Evolutionary conservation across 2,329 filamentous ascomycete species (phyloP).

Genomic region (Venturia pyrina): DNA sequence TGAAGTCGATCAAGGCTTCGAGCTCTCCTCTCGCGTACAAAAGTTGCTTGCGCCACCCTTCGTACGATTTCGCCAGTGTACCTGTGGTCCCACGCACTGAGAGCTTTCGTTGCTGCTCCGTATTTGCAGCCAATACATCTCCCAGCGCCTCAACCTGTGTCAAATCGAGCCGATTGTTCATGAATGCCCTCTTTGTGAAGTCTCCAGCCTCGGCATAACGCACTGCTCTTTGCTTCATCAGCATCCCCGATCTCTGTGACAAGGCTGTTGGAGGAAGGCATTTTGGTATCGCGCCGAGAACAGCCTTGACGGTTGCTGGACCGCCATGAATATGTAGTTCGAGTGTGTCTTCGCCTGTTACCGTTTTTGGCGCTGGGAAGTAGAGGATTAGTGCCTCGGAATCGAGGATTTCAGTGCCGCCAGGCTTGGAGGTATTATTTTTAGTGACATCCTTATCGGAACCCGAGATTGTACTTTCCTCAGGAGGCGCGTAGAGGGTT

Average conservation of each 20-base stretch:
- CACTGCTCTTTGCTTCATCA: constrained; percentile 31
- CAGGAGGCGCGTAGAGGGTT: constrained; percentile 54
- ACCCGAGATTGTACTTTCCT: constrained; percentile 20
- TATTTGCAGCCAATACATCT: constrained; percentile 55
- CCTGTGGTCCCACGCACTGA: constrained; percentile 71
- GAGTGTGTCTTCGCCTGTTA: constrained; percentile 85
- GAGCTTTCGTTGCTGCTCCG: constrained; percentile 83
- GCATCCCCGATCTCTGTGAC: constrained; percentile 12
- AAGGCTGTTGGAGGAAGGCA: constrained; percentile 22
- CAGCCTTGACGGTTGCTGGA: constrained; percentile 75
- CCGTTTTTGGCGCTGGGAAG: constrained; percentile 71
- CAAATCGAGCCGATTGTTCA: constrained; percentile 75
- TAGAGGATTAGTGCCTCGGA: constrained; percentile 70
- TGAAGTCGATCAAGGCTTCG: constrained; percentile 93
- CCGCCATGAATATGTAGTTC: constrained; percentile 95
- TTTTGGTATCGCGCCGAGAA: constrained; percentile 64
- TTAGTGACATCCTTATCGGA: neutral
- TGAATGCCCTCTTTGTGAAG: constrained; percentile 86
- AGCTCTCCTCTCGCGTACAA: constrained; percentile 79
- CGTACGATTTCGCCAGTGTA: constrained; percentile 63
- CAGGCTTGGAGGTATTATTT: neutral
- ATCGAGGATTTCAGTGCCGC: constrained; percentile 50
- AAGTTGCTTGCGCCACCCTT: constrained; percentile 67
- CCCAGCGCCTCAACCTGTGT: constrained; percentile 65
- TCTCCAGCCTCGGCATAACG: constrained; percentile 92